Evolutionary conservation across 345 rosid species (phyloP).

Genomic region (Gossypium sturtianum): DNA sequence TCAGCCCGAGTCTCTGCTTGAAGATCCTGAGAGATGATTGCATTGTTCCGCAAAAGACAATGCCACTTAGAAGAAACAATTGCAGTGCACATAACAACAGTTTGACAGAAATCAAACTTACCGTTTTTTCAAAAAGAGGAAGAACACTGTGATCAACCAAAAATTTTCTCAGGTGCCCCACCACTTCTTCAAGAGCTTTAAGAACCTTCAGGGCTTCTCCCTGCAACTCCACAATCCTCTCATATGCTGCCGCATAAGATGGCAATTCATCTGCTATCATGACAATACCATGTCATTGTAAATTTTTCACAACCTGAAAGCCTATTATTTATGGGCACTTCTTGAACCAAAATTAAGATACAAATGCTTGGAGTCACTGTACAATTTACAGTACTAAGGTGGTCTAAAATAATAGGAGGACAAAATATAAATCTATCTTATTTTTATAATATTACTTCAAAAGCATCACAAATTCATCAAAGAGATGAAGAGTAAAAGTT

Average conservation of each 20-base stretch:
- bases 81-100: background rate
- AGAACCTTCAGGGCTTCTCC: constrained; percentile 67
- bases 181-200: constrained; percentile 61
- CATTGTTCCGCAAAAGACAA: constrained; percentile 32
- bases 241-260: constrained; percentile 50
- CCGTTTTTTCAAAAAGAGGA: constrained; percentile 72
- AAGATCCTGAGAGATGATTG: constrained; percentile 43
- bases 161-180: constrained; percentile 73
- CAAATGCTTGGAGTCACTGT: background rate
- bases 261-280: constrained; percentile 55
- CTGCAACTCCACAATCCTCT: constrained; percentile 63
- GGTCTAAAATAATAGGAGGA: background rate
- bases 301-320: background rate
- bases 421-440: background rate
- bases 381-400: background rate
- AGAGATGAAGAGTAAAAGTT: background rate
- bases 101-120: constrained; percentile 28
- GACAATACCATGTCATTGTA: background rate
- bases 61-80: background rate
- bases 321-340: background rate
- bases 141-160: constrained; percentile 73
- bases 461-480: background rate
- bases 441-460: background rate
- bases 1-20: constrained; percentile 47
- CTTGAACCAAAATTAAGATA: background rate